Percentiles rank a stretch among this genome's conserved stretches.
phyloP scores from a whole-genome alignment of 495 filamentous ascomycete species.

The Aspergillus avenaceus region DNA sequence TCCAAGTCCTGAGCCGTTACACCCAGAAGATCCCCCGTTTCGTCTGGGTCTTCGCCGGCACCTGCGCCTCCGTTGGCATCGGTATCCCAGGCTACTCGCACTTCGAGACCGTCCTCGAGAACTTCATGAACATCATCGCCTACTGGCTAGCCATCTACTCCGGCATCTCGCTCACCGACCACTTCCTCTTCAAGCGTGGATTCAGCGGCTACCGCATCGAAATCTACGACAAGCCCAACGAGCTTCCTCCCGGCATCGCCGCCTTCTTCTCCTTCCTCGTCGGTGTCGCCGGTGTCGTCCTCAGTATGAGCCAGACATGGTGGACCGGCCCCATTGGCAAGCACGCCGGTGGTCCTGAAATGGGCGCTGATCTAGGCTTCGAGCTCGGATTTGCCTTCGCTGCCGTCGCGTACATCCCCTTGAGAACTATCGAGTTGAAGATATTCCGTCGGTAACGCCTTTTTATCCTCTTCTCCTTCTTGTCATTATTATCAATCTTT shows the following conservation, averaged over 20 bases:
- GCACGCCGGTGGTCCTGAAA: conserved; percentile 50
- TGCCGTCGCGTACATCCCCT: conserved; percentile 22
- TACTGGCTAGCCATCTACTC: conserved; percentile 87
- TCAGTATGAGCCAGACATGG: conserved; percentile 77
- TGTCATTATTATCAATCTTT: too few relatives aligned
- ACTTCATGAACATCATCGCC: conserved; percentile 75
- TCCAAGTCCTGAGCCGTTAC: conserved; percentile 65
- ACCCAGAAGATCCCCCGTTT: conserved; percentile 71
- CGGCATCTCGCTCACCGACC: conserved; percentile 66
- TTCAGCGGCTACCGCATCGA: conserved; percentile 58
- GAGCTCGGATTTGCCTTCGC: conserved; percentile 54
- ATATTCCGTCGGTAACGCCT: conserved; percentile 34
- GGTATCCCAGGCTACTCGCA: conserved; percentile 72
- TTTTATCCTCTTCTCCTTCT: too few relatives aligned
- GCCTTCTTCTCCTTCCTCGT: conserved; percentile 63
- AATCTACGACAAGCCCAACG: conserved; percentile 53
- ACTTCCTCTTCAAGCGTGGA: conserved; percentile 71
- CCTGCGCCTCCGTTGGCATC: conserved; percentile 67
- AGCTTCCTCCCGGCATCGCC: conserved; percentile 68
- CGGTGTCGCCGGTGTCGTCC: conserved; percentile 67
- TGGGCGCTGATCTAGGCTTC: conserved; percentile 73
- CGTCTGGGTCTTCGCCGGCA: conserved; percentile 68
- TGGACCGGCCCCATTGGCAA: conserved; percentile 68
- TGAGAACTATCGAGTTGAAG: conserved; percentile 35
- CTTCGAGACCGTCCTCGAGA: conserved; percentile 67